Percentiles rank a stretch among this genome's conserved stretches.
phyloP scores from a whole-genome alignment of 495 filamentous ascomycete genomes.

The Parachaetomium inaequale region DNA sequence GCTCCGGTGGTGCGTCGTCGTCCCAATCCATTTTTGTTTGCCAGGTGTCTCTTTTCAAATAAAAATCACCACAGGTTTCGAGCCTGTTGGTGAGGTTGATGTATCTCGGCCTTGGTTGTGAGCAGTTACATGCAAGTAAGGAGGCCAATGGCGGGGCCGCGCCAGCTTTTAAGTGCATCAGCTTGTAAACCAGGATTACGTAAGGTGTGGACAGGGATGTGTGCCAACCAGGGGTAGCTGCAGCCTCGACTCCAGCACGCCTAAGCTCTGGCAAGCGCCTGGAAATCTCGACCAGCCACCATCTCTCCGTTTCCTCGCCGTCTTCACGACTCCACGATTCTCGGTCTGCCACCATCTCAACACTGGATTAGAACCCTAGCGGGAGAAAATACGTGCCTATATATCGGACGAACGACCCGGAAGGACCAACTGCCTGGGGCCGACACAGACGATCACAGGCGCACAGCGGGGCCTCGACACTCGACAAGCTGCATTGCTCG shows the following conservation, averaged over 20 bases:
- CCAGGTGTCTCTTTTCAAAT: background rate
- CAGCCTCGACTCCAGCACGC: background rate
- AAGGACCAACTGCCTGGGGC: too few species aligned
- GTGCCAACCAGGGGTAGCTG: background rate
- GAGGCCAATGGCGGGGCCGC: background rate
- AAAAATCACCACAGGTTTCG: too few species aligned
- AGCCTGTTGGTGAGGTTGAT: too few species aligned
- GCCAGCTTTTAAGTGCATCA: background rate
- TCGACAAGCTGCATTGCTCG: background rate
- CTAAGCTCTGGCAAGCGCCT: background rate
- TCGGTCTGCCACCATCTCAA: background rate
- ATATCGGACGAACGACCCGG: background rate
- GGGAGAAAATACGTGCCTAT: background rate
- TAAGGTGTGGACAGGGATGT: background rate
- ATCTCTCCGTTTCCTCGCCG: background rate
- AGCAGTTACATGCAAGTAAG: constrained; percentile 2
- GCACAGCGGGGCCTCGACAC: background rate
- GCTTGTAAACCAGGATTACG: background rate
- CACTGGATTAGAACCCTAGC: background rate
- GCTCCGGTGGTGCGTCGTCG: constrained; percentile 68
- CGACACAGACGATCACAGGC: background rate
- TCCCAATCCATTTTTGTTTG: constrained; percentile 47
- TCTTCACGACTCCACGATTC: background rate
- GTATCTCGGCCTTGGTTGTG: background rate
- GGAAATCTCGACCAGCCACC: background rate